Evolutionary conservation across 73 alveolate species (phyloP).

Genomic region (Tetrahymena malaccensis): DNA sequence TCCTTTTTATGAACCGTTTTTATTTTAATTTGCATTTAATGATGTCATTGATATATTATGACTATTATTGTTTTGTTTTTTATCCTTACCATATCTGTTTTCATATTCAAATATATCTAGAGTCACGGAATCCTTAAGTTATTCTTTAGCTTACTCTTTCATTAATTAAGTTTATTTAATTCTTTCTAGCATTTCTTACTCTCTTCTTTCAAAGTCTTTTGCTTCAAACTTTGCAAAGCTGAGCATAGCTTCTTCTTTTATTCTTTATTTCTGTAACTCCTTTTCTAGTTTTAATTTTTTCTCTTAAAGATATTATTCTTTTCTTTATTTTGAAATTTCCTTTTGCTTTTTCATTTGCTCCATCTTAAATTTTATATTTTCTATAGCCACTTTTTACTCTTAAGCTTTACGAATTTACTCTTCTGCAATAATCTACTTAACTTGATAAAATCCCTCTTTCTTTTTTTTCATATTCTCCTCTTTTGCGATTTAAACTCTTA

Average conservation of each 20-base stretch:
- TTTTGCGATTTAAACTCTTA: not conserved
- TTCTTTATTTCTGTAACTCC: not conserved
- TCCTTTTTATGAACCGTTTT: not conserved
- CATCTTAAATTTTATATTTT: not conserved
- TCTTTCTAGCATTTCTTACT: not conserved
- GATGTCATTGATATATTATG: not conserved
- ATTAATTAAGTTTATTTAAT: not conserved
- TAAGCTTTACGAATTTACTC: not conserved
- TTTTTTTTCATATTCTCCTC: not conserved
- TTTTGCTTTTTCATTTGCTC: not conserved
- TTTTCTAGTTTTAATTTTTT: not conserved
- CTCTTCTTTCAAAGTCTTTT: not conserved
- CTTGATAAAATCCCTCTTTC: not conserved
- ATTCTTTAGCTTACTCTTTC: not conserved
- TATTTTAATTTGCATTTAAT: not conserved
- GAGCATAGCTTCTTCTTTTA: not conserved
- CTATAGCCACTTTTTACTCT: not conserved
- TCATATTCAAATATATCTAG: not conserved
- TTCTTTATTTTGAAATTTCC: not conserved
- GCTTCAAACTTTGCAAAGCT: not conserved
- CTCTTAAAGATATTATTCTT: not conserved
- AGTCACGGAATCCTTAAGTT: not conserved
- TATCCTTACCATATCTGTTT: not conserved
- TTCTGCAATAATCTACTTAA: not conserved
- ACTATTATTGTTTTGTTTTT: not conserved